Evolutionary conservation across 2,329 filamentous ascomycete species (phyloP).

Genomic region (Xylaria sp.): DNA sequence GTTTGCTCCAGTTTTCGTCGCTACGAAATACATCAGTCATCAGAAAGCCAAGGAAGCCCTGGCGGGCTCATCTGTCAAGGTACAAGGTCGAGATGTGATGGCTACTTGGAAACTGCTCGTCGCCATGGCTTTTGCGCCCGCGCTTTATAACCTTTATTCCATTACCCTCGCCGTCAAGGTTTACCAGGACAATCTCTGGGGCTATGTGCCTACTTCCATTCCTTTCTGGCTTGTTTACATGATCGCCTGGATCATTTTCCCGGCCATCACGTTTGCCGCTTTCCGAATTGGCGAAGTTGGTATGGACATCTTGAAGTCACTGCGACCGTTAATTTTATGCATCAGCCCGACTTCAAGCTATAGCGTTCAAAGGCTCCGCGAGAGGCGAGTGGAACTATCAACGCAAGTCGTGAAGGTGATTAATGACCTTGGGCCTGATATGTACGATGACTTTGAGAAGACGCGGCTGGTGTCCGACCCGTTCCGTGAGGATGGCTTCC

Average conservation of each 20-base stretch:
- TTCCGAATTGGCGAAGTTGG: conserved; percentile 97
- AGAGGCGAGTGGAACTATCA: conserved; percentile 77
- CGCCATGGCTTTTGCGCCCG: conserved; percentile 83
- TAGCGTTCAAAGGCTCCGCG: conserved; percentile 80
- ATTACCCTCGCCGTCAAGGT: conserved; percentile 79
- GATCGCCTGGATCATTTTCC: conserved; percentile 82
- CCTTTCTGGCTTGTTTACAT: conserved; percentile 81
- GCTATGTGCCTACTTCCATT: conserved; percentile 81
- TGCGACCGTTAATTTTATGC: conserved; percentile 86
- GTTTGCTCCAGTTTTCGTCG: conserved; percentile 88
- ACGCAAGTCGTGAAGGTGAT: conserved; percentile 89
- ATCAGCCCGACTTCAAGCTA: conserved; percentile 86
- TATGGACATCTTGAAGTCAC: conserved; percentile 97
- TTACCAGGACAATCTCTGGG: conserved; percentile 82
- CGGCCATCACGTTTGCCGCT: conserved; percentile 89
- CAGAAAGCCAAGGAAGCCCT: conserved; percentile 85
- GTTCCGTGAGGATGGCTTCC: conserved; percentile 48
- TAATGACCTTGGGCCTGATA: conserved; percentile 93
- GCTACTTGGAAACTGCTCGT: conserved; percentile 94
- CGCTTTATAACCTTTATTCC: conserved; percentile 85
- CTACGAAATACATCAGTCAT: conserved; percentile 82
- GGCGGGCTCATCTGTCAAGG: conserved; percentile 86
- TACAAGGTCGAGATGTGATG: conserved; percentile 88
- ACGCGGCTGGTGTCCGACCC: conserved; percentile 73
- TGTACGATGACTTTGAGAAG: conserved; percentile 95